Evolutionary conservation across 2,329 filamentous ascomycete genomes (phyloP).

Genomic region (Aspergillus flavus): DNA sequence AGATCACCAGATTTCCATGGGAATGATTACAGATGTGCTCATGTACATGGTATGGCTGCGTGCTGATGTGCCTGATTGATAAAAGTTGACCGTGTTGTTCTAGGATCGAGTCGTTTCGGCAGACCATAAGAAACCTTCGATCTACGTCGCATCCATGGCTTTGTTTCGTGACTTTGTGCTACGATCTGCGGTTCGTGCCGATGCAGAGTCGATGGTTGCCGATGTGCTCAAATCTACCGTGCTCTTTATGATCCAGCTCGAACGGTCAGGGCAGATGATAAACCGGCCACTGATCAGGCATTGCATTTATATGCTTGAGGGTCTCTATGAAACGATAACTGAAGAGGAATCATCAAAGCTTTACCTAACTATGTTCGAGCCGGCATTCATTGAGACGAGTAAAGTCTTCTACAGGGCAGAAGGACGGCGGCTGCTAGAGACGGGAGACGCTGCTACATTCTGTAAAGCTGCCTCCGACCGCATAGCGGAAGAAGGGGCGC

Average conservation of each 20-base stretch:
- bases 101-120: slow-evolving; percentile 79
- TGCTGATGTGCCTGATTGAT: neutral
- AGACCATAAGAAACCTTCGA: slow-evolving; percentile 72
- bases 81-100: slow-evolving; percentile 6
- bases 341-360: slow-evolving; percentile 79
- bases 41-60: slow-evolving; percentile 79
- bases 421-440: slow-evolving; percentile 71
- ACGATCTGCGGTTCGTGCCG: slow-evolving; percentile 55
- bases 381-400: slow-evolving; percentile 72
- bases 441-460: slow-evolving; percentile 80
- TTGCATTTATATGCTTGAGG: slow-evolving; percentile 86
- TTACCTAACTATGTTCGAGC: slow-evolving; percentile 82
- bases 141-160: slow-evolving; percentile 82
- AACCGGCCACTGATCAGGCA: slow-evolving; percentile 80
- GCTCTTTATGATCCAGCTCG: slow-evolving; percentile 89
- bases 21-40: slow-evolving; percentile 92
- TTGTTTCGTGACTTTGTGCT: slow-evolving; percentile 88
- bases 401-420: slow-evolving; percentile 74
- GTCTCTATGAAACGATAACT: slow-evolving; percentile 77
- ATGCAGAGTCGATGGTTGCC: slow-evolving; percentile 58
- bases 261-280: slow-evolving; percentile 85
- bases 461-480: slow-evolving; percentile 74
- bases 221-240: slow-evolving; percentile 79
- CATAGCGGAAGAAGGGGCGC: slow-evolving; percentile 76
- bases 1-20: slow-evolving; percentile 89